Percentiles rank a stretch among this genome's conserved stretches.
phyloP scores from a whole-genome alignment of 1,284 basidiomycete species.

The Moesziomyces sp. region DNA sequence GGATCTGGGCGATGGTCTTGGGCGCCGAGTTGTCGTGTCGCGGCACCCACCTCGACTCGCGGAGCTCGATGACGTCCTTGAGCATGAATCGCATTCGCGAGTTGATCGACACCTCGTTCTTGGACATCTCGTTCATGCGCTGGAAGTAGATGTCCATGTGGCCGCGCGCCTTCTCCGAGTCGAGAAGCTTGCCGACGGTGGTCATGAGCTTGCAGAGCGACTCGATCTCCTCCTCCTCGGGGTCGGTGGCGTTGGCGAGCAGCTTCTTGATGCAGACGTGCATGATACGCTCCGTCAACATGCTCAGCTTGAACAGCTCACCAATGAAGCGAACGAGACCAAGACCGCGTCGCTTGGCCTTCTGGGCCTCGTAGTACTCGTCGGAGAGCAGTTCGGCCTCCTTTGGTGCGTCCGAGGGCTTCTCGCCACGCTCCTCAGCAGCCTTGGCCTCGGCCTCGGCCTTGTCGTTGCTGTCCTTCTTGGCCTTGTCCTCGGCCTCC shows the following conservation, averaged over 20 bases:
- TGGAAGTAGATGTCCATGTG: constrained; percentile 94
- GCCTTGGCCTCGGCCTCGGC: constrained; percentile 73
- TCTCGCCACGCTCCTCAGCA: constrained; percentile 70
- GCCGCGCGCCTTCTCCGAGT: constrained; percentile 77
- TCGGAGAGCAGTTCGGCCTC: constrained; percentile 78
- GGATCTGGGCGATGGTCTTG: constrained; percentile 87
- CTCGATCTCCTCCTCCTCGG: constrained; percentile 97
- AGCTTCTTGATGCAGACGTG: constrained; percentile 95
- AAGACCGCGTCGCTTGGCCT: constrained; percentile 95
- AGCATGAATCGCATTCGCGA: constrained; percentile 96
- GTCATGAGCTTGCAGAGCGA: constrained; percentile 90
- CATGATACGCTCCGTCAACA: constrained; percentile 95
- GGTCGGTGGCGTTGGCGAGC: constrained; percentile 88
- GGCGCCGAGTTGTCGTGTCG: constrained; percentile 82
- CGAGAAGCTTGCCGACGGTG: constrained; percentile 86
- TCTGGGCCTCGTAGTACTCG: constrained; percentile 95
- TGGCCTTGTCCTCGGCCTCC: constrained; percentile 72
- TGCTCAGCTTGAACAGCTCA: constrained; percentile 95
- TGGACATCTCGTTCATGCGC: constrained; percentile 81
- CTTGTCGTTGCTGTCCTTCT: constrained; percentile 70
- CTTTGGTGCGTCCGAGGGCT: constrained; percentile 63
- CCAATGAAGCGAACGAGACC: constrained; percentile 98
- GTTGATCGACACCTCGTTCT: constrained; percentile 79
- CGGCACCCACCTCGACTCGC: constrained; percentile 82
- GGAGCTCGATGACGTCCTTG: constrained; percentile 89